Base-by-base conservation (phyloP, 2,329 filamentous ascomycete genomes). In the Diaporthe citriasiana region DNA sequence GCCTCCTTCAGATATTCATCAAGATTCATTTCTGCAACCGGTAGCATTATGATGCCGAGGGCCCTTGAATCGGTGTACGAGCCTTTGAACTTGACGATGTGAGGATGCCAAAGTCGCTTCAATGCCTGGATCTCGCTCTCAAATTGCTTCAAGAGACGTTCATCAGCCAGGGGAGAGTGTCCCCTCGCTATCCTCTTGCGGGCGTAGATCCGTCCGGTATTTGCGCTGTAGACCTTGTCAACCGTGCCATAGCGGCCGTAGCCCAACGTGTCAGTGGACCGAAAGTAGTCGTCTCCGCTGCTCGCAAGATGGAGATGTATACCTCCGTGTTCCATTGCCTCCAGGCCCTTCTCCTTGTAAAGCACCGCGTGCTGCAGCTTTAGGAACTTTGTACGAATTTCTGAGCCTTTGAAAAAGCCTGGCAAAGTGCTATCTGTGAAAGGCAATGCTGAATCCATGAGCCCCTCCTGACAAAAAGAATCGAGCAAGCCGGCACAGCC, bases 111-210 rank as follows among this genome's bases (percentile, higher is more conserved):
- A 1, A 63, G 38, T 30, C n/a, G 2, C 17, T 63, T 63, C 15
- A 63, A 38, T 7, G 57, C 57, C 38, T 63, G 57, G 15, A 63
- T 63, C 8, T 63, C 57, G 25, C 57, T 63, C 8, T 63, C 57
- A 3, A 63, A 63, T 22, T 63, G 57, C 25, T 22, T 63, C 38
- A 63, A 13, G 2, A 63, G 38, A 30, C 38, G 57, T 9, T 63
- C 57, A 27, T 63, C 57, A 15, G 15, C 38, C 25, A 63, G 6
- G 0, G 57, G 25, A 30, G 57, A 63, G n/a, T 63, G 38, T 6
- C 57, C 57, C 8, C 57, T 25, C 0, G 8, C 57, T 22, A 63
- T 63, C 4, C 57, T 63, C 57, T 63, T 63, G 7, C 57, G 57
- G n/a, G 57, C 57, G 22, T 63, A 63, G 15, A 63, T n/a, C 8